These are phyloP conservation scores for Przewalskia tangutica DNA, from an alignment of 257 asterid genomes.

Conservation along the genomic window DNA sequence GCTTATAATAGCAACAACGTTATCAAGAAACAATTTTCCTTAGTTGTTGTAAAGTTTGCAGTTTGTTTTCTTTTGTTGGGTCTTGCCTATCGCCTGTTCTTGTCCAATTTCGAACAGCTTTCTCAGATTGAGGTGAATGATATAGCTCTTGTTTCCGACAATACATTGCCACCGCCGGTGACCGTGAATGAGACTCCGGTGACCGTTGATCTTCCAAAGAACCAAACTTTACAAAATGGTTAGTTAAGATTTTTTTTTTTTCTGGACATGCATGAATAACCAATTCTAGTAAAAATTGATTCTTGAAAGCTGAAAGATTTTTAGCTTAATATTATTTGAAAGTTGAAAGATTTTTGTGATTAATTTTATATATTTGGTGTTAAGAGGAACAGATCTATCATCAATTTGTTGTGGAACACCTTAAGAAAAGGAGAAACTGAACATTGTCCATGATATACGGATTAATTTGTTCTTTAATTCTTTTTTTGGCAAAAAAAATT, in stretches of 20 bases:
- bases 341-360: not conserved
- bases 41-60: slow-evolving; percentile 30
- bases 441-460: not conserved
- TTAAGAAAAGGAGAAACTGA: not conserved
- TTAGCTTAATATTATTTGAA: not conserved
- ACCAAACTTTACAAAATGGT: slow-evolving; percentile 25
- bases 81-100: slow-evolving; percentile 40
- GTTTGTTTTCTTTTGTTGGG: slow-evolving; percentile 48
- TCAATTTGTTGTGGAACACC: not conserved
- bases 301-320: not conserved
- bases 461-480: not conserved
- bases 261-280: slow-evolving; percentile 12
- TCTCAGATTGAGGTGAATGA: slow-evolving; percentile 20
- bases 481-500: not conserved
- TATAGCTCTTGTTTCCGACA: not conserved
- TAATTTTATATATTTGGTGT: not conserved
- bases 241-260: not conserved
- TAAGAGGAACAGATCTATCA: not conserved
- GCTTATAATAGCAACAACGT: slow-evolving; percentile 10
- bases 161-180: slow-evolving; percentile 13
- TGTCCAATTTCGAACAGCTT: slow-evolving; percentile 39
- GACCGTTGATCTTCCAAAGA: slow-evolving; percentile 1
- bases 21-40: slow-evolving; percentile 23
- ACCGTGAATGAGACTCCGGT: slow-evolving; percentile 12
- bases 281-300: not conserved